Base-by-base conservation (phyloP, 2,329 filamentous ascomycete genomes). In the Neocatenulostroma microsporum region DNA sequence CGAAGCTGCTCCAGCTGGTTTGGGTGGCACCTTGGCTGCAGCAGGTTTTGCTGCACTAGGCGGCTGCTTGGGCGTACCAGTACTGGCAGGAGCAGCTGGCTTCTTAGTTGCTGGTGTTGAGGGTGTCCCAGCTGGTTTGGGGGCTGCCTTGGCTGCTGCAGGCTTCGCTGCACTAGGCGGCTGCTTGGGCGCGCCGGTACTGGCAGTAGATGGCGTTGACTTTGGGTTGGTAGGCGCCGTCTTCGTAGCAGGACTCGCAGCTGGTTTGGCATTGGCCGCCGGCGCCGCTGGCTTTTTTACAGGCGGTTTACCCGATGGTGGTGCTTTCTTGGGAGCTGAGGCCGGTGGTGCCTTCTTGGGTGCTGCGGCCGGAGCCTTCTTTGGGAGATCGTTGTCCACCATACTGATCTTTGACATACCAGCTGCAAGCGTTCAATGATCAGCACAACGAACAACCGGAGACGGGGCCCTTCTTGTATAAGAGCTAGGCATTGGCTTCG, bases 371-470 rank as follows among this genome's bases (percentile, higher is more conserved):
- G 44, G 39, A 13, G 36, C 31, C 37, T 46, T 47, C 36, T 51
- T 50, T 2, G 46, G 35, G 3, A 44, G 21, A 26, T 56, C 55
- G 42, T 56, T 57, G 48, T 58, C 54, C 21, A 57, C 50, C 51
- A 58, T 56, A 29, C 36, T 54, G 46, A 58, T 58, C 36, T 53
- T 53, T 14, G 44, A 40, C 40, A 55, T 48, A 30, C 53, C 46
- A 30, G 41, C 52, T 53, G n/a, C n/a, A n/a, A n/a, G n/a, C n/a
- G n/a, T n/a, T n/a, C n/a, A n/a, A n/a, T n/a, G n/a, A n/a, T n/a
- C n/a, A n/a, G n/a, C n/a, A n/a, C n/a, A n/a, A n/a, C n/a, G n/a
- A n/a, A n/a, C n/a, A n/a, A n/a, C n/a, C n/a, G n/a, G n/a, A n/a
- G n/a, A n/a, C n/a, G n/a, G n/a, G n/a, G n/a, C n/a, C n/a, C n/a